Conservation (phyloP, 441 rosid genomes). For the Pelargonium fulgidum region DNA sequence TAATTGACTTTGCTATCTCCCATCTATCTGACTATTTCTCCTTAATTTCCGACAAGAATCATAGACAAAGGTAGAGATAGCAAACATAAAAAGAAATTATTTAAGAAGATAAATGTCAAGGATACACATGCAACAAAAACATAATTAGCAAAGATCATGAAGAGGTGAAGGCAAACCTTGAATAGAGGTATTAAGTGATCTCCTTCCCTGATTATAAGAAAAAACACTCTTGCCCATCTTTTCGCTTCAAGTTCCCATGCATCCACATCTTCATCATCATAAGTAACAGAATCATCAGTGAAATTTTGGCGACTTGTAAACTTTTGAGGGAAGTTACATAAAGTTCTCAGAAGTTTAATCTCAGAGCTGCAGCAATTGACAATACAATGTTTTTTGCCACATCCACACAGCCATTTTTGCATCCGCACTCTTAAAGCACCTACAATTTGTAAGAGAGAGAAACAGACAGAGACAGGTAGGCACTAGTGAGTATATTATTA, state of each 20-base stretch:
- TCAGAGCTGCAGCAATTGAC: slow-evolving; percentile 24
- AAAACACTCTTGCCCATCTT: slow-evolving; percentile 78
- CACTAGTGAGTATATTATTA: neutral
- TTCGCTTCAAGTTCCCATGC: slow-evolving; percentile 84
- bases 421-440: slow-evolving; percentile 50
- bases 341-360: slow-evolving; percentile 41
- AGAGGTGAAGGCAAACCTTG: slow-evolving; percentile 42
- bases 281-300: slow-evolving; percentile 32
- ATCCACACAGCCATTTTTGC: slow-evolving; percentile 66
- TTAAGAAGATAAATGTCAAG: too few relatives aligned
- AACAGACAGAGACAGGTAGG: neutral
- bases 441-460: slow-evolving; percentile 20
- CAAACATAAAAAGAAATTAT: neutral
- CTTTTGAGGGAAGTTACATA: slow-evolving; percentile 49
- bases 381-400: slow-evolving; percentile 24
- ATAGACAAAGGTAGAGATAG: neutral
- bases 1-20: neutral
- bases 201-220: slow-evolving; percentile 50
- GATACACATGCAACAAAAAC: neutral
- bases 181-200: slow-evolving; percentile 43
- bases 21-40: too few relatives aligned
- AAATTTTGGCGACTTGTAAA: slow-evolving; percentile 35
- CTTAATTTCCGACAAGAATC: neutral
- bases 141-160: slow-evolving; percentile 13
- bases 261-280: slow-evolving; percentile 83